phyloP scores from a whole-genome alignment of 1,284 basidiomycete species.

The Puccinia hordei region DNA sequence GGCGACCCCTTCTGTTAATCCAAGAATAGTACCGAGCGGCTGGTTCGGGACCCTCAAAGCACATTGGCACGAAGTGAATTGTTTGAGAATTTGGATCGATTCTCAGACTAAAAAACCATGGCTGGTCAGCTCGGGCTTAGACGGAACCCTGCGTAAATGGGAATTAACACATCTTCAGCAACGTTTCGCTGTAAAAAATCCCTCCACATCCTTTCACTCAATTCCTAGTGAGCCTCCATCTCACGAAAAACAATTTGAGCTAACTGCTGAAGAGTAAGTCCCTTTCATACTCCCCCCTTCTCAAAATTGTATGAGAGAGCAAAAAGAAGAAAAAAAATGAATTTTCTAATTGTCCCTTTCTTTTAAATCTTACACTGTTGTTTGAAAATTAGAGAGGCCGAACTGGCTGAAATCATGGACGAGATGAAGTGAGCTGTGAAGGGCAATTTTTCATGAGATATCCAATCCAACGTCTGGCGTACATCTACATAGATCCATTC shows the following conservation, averaged over 20 bases:
- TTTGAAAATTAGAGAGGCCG: neutral
- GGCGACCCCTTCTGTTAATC: neutral
- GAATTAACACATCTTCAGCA: constrained; percentile 61
- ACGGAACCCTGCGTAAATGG: constrained; percentile 83
- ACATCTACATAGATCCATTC: too few relatives aligned
- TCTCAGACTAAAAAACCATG: constrained; percentile 65
- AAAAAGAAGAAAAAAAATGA: neutral
- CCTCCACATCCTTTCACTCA: constrained; percentile 42
- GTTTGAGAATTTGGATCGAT: constrained; percentile 71
- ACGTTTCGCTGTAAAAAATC: neutral
- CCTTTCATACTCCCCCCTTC: neutral
- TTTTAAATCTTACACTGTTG: neutral
- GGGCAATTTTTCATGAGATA: neutral
- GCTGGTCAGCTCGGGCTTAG: constrained; percentile 78
- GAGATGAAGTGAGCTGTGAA: neutral
- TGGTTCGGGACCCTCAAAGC: constrained; percentile 70
- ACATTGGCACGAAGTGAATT: constrained; percentile 82
- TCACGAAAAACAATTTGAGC: constrained; percentile 7
- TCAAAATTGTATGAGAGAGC: neutral
- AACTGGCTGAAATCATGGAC: constrained; percentile 6
- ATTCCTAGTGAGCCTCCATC: constrained; percentile 53
- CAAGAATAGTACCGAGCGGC: neutral
- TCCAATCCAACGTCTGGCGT: too few relatives aligned
- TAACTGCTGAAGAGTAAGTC: constrained; percentile 22
- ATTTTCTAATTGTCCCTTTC: too few relatives aligned